Evolutionary conservation across 306 rosid species (phyloP).

Genomic region (Bauhinia variegata): DNA sequence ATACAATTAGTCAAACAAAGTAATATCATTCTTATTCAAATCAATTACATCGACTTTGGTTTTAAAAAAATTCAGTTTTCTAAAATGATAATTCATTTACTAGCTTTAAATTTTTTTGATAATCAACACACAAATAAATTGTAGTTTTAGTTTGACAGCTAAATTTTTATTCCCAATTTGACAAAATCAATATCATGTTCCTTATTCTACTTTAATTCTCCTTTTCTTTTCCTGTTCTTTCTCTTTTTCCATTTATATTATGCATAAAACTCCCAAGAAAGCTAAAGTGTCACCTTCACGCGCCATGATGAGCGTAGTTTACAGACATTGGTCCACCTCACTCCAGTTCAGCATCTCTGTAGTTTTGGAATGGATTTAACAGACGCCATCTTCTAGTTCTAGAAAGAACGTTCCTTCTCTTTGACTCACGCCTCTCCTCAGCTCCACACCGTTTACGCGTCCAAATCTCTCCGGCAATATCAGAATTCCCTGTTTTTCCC

Average conservation of each 20-base stretch:
- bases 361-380: not conserved
- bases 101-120: not conserved
- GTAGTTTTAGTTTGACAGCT: not conserved
- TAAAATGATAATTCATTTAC: too few relatives aligned
- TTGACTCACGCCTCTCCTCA: too few relatives aligned
- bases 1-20: too few relatives aligned
- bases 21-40: too few relatives aligned
- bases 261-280: not conserved
- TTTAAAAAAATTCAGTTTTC: too few relatives aligned
- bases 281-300: not conserved
- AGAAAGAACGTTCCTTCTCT: not conserved
- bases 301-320: not conserved
- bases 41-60: too few relatives aligned
- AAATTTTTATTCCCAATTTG: too few relatives aligned
- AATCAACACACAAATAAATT: not conserved
- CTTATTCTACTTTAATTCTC: not conserved
- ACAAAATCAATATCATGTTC: too few relatives aligned
- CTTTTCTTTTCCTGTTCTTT: not conserved
- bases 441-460: constrained; percentile 1
- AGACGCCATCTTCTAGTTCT: not conserved
- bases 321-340: not conserved
- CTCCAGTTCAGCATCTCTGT: not conserved
- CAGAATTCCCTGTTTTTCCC: not conserved
- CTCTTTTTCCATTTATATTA: too few relatives aligned
- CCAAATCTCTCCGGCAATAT: not conserved